These are phyloP conservation scores for Dispira parvispora DNA, from an alignment of 192 early-diverging fungal genomes.

Conservation along the genomic window DNA sequence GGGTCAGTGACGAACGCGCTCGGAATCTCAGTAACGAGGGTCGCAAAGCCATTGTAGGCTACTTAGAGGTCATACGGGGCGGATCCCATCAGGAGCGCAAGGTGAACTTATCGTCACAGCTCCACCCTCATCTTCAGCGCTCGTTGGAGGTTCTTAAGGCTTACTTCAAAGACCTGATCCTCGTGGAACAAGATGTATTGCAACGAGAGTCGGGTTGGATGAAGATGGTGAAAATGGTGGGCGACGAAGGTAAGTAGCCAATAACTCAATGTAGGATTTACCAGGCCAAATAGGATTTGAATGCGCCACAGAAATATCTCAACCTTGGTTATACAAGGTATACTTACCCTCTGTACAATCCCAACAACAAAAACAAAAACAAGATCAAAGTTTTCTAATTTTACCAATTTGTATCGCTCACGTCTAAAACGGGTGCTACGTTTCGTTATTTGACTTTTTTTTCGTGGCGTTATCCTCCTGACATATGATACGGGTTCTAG, in stretches of 20 bases:
- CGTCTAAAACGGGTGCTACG: too few relatives aligned
- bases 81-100: constrained; percentile 55
- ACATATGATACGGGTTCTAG: background rate
- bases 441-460: too few relatives aligned
- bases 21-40: constrained; percentile 54
- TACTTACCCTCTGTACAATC: too few relatives aligned
- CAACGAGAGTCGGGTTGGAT: constrained; percentile 40
- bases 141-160: constrained; percentile 43
- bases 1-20: constrained; percentile 86
- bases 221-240: constrained; percentile 58
- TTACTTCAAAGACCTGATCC: constrained; percentile 55
- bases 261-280: background rate
- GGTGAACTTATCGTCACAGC: constrained; percentile 39
- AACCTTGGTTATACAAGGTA: too few relatives aligned
- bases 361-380: too few relatives aligned
- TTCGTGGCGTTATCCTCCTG: too few relatives aligned
- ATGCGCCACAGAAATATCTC: too few relatives aligned
- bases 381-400: too few relatives aligned
- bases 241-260: constrained; percentile 43
- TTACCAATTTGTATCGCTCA: too few relatives aligned
- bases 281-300: too few relatives aligned
- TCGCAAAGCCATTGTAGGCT: constrained; percentile 69
- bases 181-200: constrained; percentile 60
- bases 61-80: constrained; percentile 65
- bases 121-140: constrained; percentile 48